Evolutionary conservation across 257 asterid species (phyloP), one percentile per base, ranked within the genome.

Genomic region (Penstemon eatonii): DNA sequence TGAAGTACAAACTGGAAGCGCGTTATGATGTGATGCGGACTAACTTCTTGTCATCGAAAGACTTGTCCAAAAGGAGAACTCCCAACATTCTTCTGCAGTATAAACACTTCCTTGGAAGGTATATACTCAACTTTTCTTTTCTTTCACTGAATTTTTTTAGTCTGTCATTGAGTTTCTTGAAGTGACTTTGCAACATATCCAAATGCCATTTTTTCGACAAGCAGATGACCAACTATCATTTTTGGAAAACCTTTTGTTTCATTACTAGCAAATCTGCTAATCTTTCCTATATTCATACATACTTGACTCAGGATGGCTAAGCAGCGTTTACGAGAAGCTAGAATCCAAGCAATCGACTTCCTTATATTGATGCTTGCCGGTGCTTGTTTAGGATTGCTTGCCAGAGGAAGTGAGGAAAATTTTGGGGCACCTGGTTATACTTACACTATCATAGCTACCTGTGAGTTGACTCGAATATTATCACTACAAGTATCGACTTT

Each of bases 341-440:
- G 82, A 76, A 76, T 85, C 70, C 98, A 88, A 83, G 82, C 94
- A 5, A 81, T 85, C 51, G 98, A 92, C 75, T 90, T 66, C 69
- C 89, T 92, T 61, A 92, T 90, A 69, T 71, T 92, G 70, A 68
- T 92, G 80, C 91, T 92, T 70, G 98, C 98, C 70, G 98, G 98
- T 45, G 94, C 94, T 70, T 86, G 95, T 76, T 85, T 92, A 83
- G 98, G 98, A 57, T 77, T 87, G 64, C 66, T 92, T 39, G 71
- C 93, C 44, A 92, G 81, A 80, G 75, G 80, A 52, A 83, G 92
- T 1, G 98, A 90, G 6, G 96, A 86, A 67, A 85, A 71, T 71
- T 92, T 92, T 75, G 96, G 96, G 6, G 88, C 89, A 42, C 85
- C 92, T 62, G 98, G 96, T 59, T 92, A 92, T 75, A 89, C 80